Percentiles rank a stretch among this genome's conserved stretches.
Conservation (phyloP, 2,329 filamentous ascomycete genomes). For the Pochonia chlamydosporia region DNA sequence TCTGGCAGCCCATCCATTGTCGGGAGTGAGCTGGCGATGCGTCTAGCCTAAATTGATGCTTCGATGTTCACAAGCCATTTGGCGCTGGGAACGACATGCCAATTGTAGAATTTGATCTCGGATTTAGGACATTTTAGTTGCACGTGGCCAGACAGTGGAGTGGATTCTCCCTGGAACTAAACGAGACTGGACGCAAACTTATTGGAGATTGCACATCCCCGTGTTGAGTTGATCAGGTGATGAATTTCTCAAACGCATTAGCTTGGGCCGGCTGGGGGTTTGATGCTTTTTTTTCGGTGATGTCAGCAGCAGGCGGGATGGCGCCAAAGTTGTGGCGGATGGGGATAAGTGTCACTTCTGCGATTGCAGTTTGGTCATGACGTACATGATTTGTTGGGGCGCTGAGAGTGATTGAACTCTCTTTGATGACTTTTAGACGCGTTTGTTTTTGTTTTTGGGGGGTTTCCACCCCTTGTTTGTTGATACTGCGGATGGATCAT, state of each 20-base stretch:
- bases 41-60: neutral
- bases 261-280: neutral
- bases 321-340: neutral
- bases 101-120: no score
- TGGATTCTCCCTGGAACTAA: neutral
- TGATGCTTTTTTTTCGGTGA: neutral
- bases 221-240: neutral
- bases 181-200: no score
- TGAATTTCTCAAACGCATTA: neutral
- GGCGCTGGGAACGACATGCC: neutral
- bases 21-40: neutral
- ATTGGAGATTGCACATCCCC: no score
- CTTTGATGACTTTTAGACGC: neutral
- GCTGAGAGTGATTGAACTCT: no score
- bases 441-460: neutral
- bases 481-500: neutral
- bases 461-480: no score
- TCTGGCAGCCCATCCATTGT: neutral
- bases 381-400: neutral
- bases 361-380: neutral
- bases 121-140: no score
- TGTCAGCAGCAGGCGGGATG: conserved; percentile 3
- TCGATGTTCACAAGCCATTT: neutral
- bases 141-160: neutral
- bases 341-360: neutral